Evolutionary conservation across 1,284 basidiomycete genomes (phyloP).

Genomic region (Anthracocystis walkeri): DNA sequence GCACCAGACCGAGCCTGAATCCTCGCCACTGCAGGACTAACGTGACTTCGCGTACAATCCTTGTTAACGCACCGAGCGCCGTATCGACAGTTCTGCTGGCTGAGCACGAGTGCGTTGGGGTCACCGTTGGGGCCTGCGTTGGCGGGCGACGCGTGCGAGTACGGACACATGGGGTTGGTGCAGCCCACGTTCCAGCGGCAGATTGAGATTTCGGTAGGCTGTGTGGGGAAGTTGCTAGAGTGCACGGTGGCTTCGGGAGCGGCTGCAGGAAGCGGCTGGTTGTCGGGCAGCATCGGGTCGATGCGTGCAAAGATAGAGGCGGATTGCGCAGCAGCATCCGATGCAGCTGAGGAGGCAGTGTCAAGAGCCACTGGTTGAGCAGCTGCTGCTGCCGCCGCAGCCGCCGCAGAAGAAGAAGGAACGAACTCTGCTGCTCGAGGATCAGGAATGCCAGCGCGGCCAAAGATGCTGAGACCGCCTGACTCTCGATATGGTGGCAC

Average conservation of each 20-base stretch:
- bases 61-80: constrained; percentile 56
- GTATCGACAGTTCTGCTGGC: constrained; percentile 55
- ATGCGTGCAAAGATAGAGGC: constrained; percentile 60
- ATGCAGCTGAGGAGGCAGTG: background rate
- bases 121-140: constrained; percentile 51
- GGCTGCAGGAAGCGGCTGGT: constrained; percentile 24
- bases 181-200: constrained; percentile 63
- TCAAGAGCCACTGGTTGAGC: background rate
- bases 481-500: constrained; percentile 13
- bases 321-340: background rate
- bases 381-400: background rate
- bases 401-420: constrained; percentile 22
- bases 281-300: constrained; percentile 64
- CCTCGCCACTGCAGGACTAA: constrained; percentile 53
- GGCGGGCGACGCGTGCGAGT: constrained; percentile 63
- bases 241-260: constrained; percentile 4
- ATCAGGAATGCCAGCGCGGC: constrained; percentile 61
- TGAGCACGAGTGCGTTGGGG: constrained; percentile 60
- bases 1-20: constrained; percentile 6
- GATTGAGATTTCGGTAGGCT: constrained; percentile 50
- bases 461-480: constrained; percentile 57
- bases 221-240: constrained; percentile 49
- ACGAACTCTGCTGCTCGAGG: constrained; percentile 62
- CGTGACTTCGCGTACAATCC: constrained; percentile 64
- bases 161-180: constrained; percentile 65